Conservation (phyloP, 129 eudicot species). For the Rutidosis leptorrhynchoides region DNA sequence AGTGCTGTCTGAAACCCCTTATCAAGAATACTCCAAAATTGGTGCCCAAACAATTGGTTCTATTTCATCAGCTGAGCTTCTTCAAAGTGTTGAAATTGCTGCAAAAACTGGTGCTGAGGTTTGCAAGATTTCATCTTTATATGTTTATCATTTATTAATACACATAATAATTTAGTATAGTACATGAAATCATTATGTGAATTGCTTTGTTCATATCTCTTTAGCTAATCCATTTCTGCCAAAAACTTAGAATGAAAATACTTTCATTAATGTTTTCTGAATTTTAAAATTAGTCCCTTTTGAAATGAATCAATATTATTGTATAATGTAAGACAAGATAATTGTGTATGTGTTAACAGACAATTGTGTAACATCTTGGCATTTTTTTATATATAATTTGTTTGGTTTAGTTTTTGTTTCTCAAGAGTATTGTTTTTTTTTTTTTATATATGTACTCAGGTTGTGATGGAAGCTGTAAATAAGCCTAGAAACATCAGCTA, state of each 20-base stretch:
- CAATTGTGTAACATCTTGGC: background rate
- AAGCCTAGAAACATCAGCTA: constrained; percentile 88
- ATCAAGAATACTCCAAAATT: constrained; percentile 39
- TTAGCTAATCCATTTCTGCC: background rate
- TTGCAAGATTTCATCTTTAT: background rate
- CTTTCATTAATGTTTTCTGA: background rate
- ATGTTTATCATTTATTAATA: background rate
- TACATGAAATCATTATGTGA: background rate
- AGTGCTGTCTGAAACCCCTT: constrained; percentile 39
- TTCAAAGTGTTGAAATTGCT: constrained; percentile 66
- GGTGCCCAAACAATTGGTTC: constrained; percentile 70
- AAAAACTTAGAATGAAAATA: background rate
- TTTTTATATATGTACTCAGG: constrained; percentile 37
- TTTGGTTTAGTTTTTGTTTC: background rate
- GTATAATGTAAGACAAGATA: background rate
- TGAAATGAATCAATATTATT: background rate
- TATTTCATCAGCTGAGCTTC: constrained; percentile 58
- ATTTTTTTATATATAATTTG: background rate
- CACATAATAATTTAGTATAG: background rate
- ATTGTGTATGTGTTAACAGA: background rate
- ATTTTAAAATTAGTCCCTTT: background rate
- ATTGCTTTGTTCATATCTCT: background rate
- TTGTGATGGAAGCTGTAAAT: constrained; percentile 96
- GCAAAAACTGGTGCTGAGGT: constrained; percentile 92
- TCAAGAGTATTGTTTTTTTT: background rate